Percentiles rank a stretch among this genome's conserved stretches.
Conservation (phyloP, 306 rosid species). For the Cicer bijugum region DNA sequence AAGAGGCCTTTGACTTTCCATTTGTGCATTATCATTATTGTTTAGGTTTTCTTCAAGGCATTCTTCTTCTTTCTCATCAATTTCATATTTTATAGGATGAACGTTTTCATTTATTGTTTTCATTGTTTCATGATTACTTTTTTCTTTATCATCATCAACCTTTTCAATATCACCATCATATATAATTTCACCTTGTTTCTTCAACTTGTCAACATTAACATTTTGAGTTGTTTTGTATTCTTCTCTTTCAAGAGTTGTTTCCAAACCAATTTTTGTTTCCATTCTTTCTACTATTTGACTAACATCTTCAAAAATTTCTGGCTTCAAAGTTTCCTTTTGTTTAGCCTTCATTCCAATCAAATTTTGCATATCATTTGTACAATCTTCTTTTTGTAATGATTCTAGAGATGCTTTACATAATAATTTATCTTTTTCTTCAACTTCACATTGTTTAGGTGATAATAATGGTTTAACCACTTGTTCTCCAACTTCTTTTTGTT, state of each 20-base stretch:
- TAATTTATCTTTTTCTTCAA: background rate
- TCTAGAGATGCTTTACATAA: constrained; percentile 32
- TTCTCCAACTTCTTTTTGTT: constrained; percentile 29
- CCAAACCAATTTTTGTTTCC: constrained; percentile 21
- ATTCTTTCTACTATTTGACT: background rate
- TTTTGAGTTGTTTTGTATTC: constrained; percentile 15
- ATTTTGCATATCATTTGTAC: constrained; percentile 2
- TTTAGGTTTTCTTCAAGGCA: background rate
- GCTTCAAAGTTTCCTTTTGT: constrained; percentile 24
- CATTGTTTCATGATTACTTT: constrained; percentile 17
- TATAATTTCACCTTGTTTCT: constrained; percentile 4
- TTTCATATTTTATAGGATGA: constrained; percentile 13
- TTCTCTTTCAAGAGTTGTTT: constrained; percentile 28
- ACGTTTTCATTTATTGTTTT: constrained; percentile 23
- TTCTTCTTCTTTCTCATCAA: constrained; percentile 25
- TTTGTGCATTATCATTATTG: background rate
- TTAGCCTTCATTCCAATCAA: constrained; percentile 19
- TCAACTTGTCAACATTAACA: constrained; percentile 31
- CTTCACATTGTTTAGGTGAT: constrained; percentile 31
- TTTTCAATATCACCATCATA: background rate
- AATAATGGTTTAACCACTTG: constrained; percentile 10
- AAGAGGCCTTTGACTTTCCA: constrained; percentile 23
- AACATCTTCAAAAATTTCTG: constrained; percentile 6
- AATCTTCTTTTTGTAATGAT: constrained; percentile 16
- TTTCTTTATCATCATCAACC: constrained; percentile 22